Conservation (phyloP, 2,329 filamentous ascomycete genomes). For the Paramyrothecium sp. region DNA sequence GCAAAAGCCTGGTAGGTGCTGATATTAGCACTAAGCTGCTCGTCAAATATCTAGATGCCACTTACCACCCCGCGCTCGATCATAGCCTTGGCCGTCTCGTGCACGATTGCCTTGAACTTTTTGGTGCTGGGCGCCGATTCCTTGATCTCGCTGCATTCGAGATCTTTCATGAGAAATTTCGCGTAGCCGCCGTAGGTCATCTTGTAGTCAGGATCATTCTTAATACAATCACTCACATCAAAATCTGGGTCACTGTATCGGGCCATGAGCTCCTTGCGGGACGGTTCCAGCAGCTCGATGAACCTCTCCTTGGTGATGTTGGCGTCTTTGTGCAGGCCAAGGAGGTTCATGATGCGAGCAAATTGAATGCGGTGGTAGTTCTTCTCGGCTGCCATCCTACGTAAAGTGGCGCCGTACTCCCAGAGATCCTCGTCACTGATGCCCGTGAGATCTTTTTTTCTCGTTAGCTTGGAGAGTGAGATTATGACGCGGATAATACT, state of each 20-base stretch:
- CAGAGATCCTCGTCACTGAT: constrained; percentile 7
- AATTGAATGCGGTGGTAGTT: constrained; percentile 5
- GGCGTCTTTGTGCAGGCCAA: background rate
- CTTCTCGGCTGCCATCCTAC: constrained; percentile 7
- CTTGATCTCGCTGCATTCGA: constrained; percentile 3
- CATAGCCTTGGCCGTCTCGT: constrained; percentile 9
- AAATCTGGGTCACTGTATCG: constrained; percentile 3
- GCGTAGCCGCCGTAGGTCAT: constrained; percentile 11
- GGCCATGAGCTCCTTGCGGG: constrained; percentile 3
- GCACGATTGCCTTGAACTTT: constrained; percentile 5
- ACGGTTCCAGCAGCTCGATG: constrained; percentile 1
- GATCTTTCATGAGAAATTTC: constrained; percentile 9
- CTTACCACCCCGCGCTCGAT: constrained; percentile 9
- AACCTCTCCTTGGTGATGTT: constrained; percentile 4
- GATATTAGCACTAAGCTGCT: background rate
- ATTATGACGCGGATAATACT: background rate
- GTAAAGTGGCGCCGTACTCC: constrained; percentile 8
- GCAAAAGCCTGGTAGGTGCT: constrained; percentile 7
- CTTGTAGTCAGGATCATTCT: constrained; percentile 9
- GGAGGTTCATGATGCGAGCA: constrained; percentile 8
- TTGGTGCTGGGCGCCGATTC: constrained; percentile 2
- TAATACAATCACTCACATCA: constrained; percentile 8
- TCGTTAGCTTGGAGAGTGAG: too few relatives aligned
- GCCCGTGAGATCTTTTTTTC: constrained; percentile 5
- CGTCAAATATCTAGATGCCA: background rate